Base-by-base conservation (phyloP, 2,329 filamentous ascomycete genomes). In the Ascochyta pisi region DNA sequence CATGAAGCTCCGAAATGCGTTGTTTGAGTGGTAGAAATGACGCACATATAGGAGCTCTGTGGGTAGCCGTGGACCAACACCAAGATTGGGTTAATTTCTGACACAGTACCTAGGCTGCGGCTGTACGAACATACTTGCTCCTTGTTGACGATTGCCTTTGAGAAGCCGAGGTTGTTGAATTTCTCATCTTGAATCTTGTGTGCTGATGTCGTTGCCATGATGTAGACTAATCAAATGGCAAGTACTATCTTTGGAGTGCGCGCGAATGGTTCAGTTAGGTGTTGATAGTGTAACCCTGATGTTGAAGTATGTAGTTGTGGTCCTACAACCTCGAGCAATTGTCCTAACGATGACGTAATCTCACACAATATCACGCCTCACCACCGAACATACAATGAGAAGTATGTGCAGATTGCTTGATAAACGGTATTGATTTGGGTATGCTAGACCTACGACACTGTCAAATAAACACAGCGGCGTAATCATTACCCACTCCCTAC, bases 41-140 rank as follows among this genome's bases (percentile, higher is more conserved):
- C 29, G 54, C 60, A 70, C 70, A 67, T 67, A 53, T 67, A 72
- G 23, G 67, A 58, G n/a, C 64, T 68, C 42, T 70, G 61, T 0
- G 72, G 72, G 40, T 74, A 74, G 8, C 72, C 72, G 55, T 74
- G 72, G 12, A 74, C 39, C 19, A 74, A 54, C 1, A 73, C 67
- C 1, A 74, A 40, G 8, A 73, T 57, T 1, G 71, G 72, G 33
- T 74, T 73, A 24, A 62, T 56, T 1, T 66, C 63, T 6, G 63
- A 67, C 3, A 62, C 67, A 13, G 59, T 26, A 1, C 61, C 63
- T 9, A 74, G 50, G 22, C 50, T 50, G 16, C 67, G 68, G 56
- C 60, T 70, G 37, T 74, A 73, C 8, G 47, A 63, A 46, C 59
- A 63, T 1, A 73, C 65, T 35, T 67, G 61, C 33, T 69, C 65